Evolutionary conservation across 768 basidiomycete species (phyloP), one percentile per base, ranked within the genome.

Genomic region (Kwoniella europaea): DNA sequence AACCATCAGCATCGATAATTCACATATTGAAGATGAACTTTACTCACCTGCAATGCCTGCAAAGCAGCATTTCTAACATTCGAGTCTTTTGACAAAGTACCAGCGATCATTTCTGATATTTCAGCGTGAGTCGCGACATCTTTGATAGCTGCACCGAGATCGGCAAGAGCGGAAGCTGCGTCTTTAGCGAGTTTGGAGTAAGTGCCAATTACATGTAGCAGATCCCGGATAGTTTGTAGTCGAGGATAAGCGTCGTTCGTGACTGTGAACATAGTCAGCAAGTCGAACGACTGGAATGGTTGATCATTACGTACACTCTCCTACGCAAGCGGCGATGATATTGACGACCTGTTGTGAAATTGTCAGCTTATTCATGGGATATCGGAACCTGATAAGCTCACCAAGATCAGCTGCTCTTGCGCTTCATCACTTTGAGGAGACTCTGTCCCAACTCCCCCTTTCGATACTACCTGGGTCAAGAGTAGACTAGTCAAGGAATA

Each of bases 61-160:
- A 98, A 85, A 77, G 92, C 93, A 10, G 94, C 90, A 77, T 91
- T 91, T 16, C 96, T 88, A 1, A 92, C 92, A 77, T 93, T 91
- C 0, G 90, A 90, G 76, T 98, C 96, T 76, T 93, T 92, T n/a
- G 88, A 84, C 9, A 98, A 86, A 0, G 90, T 91, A 2, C 94
- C 93, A 10, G 82, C 84, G 24, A 98, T 85, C 53, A 98, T 85
- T 18, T 89, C 87, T 1, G 83, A 76, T 2, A 89, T 86, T 79
- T 99, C 96, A 18, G 86, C 87, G 13, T 79, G 75, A 1, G 88
- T 87, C 0, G 91, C 90, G 20, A 86, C 90, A 5, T 86, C 85
- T 62, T 89, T 87, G 56, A 95, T 90, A 1, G 92, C 90, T 78
- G 92, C 90, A 44, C 91, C 92, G 13, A 97, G 85, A 64, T 92